Conservation (phyloP, 2,329 filamentous ascomycete genomes). For the Colletotrichum graminicola region DNA sequence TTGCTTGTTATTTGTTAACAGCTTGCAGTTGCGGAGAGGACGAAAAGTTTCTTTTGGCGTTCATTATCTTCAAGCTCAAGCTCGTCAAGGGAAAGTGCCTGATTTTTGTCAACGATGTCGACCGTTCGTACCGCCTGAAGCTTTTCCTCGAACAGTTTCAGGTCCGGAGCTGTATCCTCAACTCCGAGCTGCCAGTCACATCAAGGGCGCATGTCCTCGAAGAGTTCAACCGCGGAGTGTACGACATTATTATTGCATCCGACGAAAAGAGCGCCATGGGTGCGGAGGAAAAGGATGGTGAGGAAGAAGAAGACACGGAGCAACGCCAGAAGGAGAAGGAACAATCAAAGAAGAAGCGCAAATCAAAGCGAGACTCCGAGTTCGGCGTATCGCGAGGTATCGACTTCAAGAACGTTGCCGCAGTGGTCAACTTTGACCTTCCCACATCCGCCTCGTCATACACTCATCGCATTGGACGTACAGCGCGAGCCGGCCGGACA, state of each 20-base stretch:
- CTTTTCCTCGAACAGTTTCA: constrained; percentile 97
- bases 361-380: constrained; percentile 79
- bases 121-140: constrained; percentile 90
- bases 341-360: constrained; percentile 67
- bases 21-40: constrained; percentile 83
- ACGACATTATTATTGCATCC: constrained; percentile 97
- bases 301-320: constrained; percentile 55
- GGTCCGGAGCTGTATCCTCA: constrained; percentile 91
- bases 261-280: constrained; percentile 91
- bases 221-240: constrained; percentile 96
- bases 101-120: constrained; percentile 82
- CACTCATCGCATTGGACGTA: constrained; percentile 95
- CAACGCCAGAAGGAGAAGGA: constrained; percentile 57
- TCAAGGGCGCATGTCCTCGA: constrained; percentile 94
- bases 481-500: constrained; percentile 88
- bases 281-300: constrained; percentile 63
- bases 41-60: constrained; percentile 93
- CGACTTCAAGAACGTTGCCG: constrained; percentile 95
- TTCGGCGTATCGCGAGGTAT: constrained; percentile 88
- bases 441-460: constrained; percentile 91
- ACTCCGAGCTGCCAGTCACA: constrained; percentile 94
- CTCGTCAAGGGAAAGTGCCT: constrained; percentile 91
- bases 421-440: constrained; percentile 97
- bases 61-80: constrained; percentile 95
- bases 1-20: constrained; percentile 40